Evolutionary conservation across 164 flowering plant genomes (phyloP).

Genomic region (Tetrastigma voinierianum): DNA sequence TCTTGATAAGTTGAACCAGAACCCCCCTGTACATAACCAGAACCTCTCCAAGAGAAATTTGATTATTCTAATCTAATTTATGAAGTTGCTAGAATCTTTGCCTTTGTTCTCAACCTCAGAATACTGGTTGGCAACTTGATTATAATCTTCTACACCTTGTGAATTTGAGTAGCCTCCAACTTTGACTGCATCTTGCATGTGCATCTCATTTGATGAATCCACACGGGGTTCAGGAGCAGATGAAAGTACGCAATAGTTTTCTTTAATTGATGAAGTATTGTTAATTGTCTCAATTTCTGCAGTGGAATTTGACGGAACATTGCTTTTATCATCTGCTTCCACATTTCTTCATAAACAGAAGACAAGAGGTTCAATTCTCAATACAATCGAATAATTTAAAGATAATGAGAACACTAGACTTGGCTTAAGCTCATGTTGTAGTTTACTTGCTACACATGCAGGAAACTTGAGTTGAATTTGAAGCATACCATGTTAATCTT

Average conservation of each 20-base stretch:
- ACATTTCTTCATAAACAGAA: conserved; percentile 6
- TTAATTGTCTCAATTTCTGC: conserved; percentile 17
- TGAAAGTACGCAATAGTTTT: conserved; percentile 13
- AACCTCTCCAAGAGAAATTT: conserved; percentile 22
- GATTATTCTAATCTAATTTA: conserved; percentile 47
- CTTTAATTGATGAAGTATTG: conserved; percentile 17
- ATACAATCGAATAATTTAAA: background rate
- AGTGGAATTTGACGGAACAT: conserved; percentile 11
- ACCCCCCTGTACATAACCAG: conserved; percentile 23
- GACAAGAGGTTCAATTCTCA: background rate
- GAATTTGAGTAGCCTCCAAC: conserved; percentile 19
- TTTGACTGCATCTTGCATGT: conserved; percentile 24
- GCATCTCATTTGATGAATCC: conserved; percentile 16
- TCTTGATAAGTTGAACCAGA: conserved; percentile 29
- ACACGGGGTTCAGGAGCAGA: conserved; percentile 10
- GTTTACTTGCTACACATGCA: too few species aligned
- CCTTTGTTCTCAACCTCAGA: conserved; percentile 74
- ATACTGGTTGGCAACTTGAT: conserved; percentile 48
- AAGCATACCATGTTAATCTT: too few species aligned
- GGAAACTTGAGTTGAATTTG: too few species aligned
- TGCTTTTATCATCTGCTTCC: conserved; percentile 15
- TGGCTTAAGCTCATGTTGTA: too few species aligned
- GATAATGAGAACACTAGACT: too few species aligned
- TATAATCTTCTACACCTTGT: conserved; percentile 42
- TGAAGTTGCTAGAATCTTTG: conserved; percentile 60